A percentile compares a stretch with the other conserved stretches of the same genome.
phyloP scores from a whole-genome alignment of 257 asterid species.

The Lycium ferocissimum region DNA sequence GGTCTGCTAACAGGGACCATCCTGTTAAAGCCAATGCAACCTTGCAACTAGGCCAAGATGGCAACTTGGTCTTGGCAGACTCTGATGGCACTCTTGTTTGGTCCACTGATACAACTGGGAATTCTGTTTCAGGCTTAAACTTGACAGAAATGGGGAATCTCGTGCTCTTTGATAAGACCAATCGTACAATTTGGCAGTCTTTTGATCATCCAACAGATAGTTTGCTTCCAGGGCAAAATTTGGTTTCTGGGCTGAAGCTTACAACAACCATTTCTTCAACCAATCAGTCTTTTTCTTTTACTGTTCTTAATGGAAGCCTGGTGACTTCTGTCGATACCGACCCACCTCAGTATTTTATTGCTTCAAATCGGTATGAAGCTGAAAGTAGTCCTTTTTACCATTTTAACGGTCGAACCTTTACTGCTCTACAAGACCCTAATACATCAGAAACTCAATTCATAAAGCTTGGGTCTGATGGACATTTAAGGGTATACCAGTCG shows the following conservation, averaged over 20 bases:
- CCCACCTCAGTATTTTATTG: not conserved
- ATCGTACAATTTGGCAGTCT: slow-evolving; percentile 36
- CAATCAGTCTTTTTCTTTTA: slow-evolving; percentile 18
- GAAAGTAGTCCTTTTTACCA: not conserved
- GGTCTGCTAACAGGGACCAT: slow-evolving; percentile 39
- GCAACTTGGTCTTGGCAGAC: slow-evolving; percentile 36
- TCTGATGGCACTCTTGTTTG: slow-evolving; percentile 35
- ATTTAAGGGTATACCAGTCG: not conserved
- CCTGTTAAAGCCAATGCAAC: slow-evolving; percentile 39
- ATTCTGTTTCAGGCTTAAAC: slow-evolving; percentile 29
- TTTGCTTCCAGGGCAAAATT: slow-evolving; percentile 25
- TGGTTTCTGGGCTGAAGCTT: not conserved
- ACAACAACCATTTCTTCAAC: not conserved
- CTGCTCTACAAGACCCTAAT: not conserved
- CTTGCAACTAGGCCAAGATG: slow-evolving; percentile 34
- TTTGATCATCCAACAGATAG: slow-evolving; percentile 38
- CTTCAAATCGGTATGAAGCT: too few relatives aligned
- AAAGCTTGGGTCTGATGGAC: slow-evolving; percentile 27
- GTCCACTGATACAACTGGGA: slow-evolving; percentile 36
- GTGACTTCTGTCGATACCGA: not conserved
- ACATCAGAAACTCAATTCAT: not conserved
- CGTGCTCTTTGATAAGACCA: slow-evolving; percentile 25
- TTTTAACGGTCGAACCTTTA: not conserved
- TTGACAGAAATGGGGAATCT: slow-evolving; percentile 31
- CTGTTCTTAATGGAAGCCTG: not conserved